Conservation (phyloP, 495 filamentous ascomycete species). For the Sporormia fimetaria region DNA sequence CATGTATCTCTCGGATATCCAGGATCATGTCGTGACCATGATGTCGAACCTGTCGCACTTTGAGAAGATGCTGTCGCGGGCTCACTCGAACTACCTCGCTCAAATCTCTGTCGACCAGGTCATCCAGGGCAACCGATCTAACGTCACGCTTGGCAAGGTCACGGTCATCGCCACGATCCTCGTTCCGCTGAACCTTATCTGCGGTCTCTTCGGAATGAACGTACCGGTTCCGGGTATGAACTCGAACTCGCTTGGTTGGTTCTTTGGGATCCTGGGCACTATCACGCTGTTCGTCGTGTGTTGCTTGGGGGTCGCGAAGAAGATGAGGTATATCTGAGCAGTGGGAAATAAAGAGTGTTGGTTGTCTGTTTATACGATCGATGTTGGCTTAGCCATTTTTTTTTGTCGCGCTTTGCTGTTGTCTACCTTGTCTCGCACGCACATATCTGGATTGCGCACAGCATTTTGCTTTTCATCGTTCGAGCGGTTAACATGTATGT, state of each 20-base stretch:
- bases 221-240: conserved; percentile 64
- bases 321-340: conserved; percentile 36
- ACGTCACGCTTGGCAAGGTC: conserved; percentile 81
- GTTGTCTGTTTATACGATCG: neutral
- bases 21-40: conserved; percentile 99
- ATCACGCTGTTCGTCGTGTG: conserved; percentile 49
- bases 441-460: too few species aligned
- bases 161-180: conserved; percentile 92
- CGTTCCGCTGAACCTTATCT: conserved; percentile 92
- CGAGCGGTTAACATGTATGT: too few species aligned
- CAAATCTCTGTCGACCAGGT: conserved; percentile 88
- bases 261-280: conserved; percentile 66
- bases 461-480: too few species aligned
- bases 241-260: conserved; percentile 51
- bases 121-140: conserved; percentile 65
- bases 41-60: conserved; percentile 91
- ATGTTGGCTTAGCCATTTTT: neutral
- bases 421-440: too few species aligned
- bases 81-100: conserved; percentile 93
- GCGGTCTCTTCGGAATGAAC: conserved; percentile 97
- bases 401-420: too few species aligned
- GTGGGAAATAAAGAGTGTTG: conserved; percentile 4
- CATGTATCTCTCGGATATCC: conserved; percentile 89
- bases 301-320: conserved; percentile 40
- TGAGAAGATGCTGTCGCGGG: conserved; percentile 91